Percentiles rank a stretch among this genome's conserved stretches.
phyloP scores from a whole-genome alignment of 2,329 filamentous ascomycete species.

The Incumbomyces delicatus region DNA sequence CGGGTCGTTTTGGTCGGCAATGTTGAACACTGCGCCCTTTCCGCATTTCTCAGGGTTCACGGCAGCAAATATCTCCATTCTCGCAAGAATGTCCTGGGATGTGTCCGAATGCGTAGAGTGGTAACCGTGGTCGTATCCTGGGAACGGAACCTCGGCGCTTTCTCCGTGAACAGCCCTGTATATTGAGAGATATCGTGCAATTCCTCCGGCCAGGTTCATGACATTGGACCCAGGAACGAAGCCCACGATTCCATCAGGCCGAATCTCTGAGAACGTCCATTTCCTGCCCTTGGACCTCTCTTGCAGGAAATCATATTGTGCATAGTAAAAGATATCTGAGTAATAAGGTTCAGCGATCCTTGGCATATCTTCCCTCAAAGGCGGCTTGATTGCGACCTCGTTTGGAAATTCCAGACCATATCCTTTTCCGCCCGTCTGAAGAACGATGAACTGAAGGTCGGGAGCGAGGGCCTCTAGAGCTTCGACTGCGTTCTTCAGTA shows the following conservation, averaged over 20 bases:
- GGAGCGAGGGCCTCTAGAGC: slow-evolving; percentile 24
- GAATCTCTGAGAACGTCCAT: slow-evolving; percentile 30
- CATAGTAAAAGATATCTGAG: slow-evolving; percentile 26
- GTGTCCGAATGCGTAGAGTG: slow-evolving; percentile 22
- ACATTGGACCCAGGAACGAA: slow-evolving; percentile 25
- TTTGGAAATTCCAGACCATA: slow-evolving; percentile 30
- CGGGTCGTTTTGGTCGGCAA: slow-evolving; percentile 20
- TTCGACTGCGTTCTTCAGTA: slow-evolving; percentile 30
- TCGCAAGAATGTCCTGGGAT: slow-evolving; percentile 22
- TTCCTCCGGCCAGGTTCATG: slow-evolving; percentile 23
- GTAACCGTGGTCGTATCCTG: slow-evolving; percentile 20
- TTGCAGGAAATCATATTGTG: slow-evolving; percentile 20
- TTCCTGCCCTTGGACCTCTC: slow-evolving; percentile 19
- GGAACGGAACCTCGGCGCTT: slow-evolving; percentile 21
- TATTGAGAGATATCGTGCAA: slow-evolving; percentile 25
- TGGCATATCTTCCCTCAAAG: slow-evolving; percentile 25
- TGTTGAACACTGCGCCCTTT: slow-evolving; percentile 22
- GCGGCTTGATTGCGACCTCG: slow-evolving; percentile 23
- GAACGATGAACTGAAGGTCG: slow-evolving; percentile 25
- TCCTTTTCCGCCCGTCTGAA: slow-evolving; percentile 30
- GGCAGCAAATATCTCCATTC: slow-evolving; percentile 24
- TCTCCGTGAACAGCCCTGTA: slow-evolving; percentile 22
- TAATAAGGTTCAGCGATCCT: slow-evolving; percentile 23
- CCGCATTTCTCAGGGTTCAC: slow-evolving; percentile 21
- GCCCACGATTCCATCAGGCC: slow-evolving; percentile 25